A percentile compares a stretch with the other conserved stretches of the same genome.
Evolutionary conservation across 2,329 filamentous ascomycete genomes (phyloP).

Genomic region (Penicillium sp.): DNA sequence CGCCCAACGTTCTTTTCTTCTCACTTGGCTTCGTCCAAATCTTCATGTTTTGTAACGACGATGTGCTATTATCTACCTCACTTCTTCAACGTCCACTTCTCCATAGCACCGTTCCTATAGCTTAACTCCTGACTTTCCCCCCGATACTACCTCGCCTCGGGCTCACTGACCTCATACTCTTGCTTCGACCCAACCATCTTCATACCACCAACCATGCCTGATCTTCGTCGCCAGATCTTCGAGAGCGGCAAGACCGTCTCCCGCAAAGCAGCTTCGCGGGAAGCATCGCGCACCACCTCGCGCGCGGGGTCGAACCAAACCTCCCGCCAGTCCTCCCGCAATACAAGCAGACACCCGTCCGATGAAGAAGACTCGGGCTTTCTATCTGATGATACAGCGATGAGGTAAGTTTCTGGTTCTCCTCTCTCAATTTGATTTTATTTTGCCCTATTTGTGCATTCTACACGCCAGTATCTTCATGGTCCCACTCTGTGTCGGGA

Average conservation of each 20-base stretch:
- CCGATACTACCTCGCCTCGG: constrained; percentile 55
- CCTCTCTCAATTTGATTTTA: constrained; percentile 6
- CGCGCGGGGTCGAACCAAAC: constrained; percentile 48
- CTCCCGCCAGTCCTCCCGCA: constrained; percentile 51
- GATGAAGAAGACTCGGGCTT: constrained; percentile 55
- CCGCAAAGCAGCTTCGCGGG: constrained; percentile 54
- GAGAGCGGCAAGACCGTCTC: constrained; percentile 62
- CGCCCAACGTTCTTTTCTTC: constrained; percentile 7
- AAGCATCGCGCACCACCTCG: constrained; percentile 50
- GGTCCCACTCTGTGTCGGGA: constrained; percentile 24
- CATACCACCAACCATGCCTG: constrained; percentile 37
- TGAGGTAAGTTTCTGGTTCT: constrained; percentile 44
- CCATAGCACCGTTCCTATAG: constrained; percentile 15
- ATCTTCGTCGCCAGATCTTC: constrained; percentile 53
- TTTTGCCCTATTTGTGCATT: constrained; percentile 33
- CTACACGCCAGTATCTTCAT: constrained; percentile 7
- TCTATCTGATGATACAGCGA: constrained; percentile 54
- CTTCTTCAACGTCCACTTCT: constrained; percentile 7
- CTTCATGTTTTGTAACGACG: constrained; percentile 9
- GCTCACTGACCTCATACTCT: too few relatives aligned
- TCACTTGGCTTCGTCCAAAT: constrained; percentile 7
- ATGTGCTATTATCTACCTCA: constrained; percentile 12
- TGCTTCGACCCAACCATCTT: neutral
- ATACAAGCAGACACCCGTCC: constrained; percentile 50
- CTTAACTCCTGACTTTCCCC: constrained; percentile 55